A percentile compares a stretch with the other conserved stretches of the same genome.
Evolutionary conservation across 2,329 filamentous ascomycete genomes (phyloP).

Genomic region (Cercospora beticola): DNA sequence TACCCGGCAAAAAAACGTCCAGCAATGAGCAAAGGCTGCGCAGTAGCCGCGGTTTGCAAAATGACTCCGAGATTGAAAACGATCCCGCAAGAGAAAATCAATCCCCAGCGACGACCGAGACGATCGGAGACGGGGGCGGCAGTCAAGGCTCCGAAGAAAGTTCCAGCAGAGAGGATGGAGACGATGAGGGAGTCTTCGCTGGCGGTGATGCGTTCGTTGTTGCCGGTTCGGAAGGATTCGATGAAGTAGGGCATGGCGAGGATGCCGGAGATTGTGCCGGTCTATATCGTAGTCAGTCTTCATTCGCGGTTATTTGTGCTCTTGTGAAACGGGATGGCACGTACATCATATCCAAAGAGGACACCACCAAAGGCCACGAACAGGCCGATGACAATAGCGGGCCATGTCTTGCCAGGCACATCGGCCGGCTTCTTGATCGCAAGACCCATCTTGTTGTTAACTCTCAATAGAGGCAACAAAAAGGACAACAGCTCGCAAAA

Average conservation of each 20-base stretch:
- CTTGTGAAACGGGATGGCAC: neutral
- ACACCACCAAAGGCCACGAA: slow-evolving; percentile 43
- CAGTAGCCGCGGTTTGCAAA: slow-evolving; percentile 65
- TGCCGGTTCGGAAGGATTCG: slow-evolving; percentile 35
- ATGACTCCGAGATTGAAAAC: slow-evolving; percentile 72
- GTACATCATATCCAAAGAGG: slow-evolving; percentile 35
- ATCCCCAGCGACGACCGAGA: slow-evolving; percentile 67
- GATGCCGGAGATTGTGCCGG: slow-evolving; percentile 45
- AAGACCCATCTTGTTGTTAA: slow-evolving; percentile 15
- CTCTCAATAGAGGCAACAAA: neutral
- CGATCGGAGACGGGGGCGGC: slow-evolving; percentile 70
- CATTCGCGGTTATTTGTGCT: neutral
- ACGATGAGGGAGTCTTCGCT: slow-evolving; percentile 70
- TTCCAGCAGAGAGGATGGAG: slow-evolving; percentile 78
- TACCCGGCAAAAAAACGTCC: slow-evolving; percentile 58
- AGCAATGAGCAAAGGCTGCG: slow-evolving; percentile 57
- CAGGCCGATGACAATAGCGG: slow-evolving; percentile 45
- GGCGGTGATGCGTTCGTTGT: slow-evolving; percentile 41
- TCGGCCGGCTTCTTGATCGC: slow-evolving; percentile 23
- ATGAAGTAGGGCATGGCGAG: slow-evolving; percentile 33
- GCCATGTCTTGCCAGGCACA: slow-evolving; percentile 36
- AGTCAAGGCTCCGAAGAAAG: slow-evolving; percentile 69
- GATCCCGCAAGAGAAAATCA: slow-evolving; percentile 59
- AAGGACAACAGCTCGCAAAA: neutral
- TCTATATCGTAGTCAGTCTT: neutral